A percentile compares a stretch with the other conserved stretches of the same genome.
Conservation (phyloP, 345 rosid species). For the Eucalyptus urophylla region DNA sequence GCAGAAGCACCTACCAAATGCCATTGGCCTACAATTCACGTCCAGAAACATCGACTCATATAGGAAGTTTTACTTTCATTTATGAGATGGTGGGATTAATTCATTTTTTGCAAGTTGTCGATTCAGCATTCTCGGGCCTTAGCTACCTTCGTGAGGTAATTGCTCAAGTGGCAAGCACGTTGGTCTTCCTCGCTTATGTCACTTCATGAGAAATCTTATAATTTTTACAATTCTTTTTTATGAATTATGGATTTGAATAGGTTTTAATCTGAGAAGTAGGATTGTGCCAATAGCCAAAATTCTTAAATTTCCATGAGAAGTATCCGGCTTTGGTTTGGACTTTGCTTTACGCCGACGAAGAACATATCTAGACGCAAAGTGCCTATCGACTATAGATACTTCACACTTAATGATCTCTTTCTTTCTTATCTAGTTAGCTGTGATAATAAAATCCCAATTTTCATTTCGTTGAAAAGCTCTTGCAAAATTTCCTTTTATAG, state of each 20-base stretch:
- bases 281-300: not conserved
- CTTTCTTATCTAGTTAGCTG: not conserved
- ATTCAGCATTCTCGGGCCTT: not conserved
- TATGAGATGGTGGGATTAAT: not conserved
- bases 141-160: not conserved
- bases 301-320: not conserved
- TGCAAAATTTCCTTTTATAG: not conserved
- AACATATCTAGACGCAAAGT: not conserved
- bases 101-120: not conserved
- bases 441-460: not conserved
- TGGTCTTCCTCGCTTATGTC: not conserved
- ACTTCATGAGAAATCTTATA: not conserved
- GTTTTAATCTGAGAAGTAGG: not conserved
- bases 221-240: no score
- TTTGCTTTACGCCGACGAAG: not conserved
- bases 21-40: not conserved
- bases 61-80: not conserved
- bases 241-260: not conserved
- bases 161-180: not conserved
- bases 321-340: not conserved
- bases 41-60: not conserved
- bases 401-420: not conserved
- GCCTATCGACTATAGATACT: not conserved
- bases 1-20: not conserved
- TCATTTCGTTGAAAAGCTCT: not conserved